Evolutionary conservation across 1,139 yeast species (phyloP).

Genomic region (Yamadazyma trypodendri): DNA sequence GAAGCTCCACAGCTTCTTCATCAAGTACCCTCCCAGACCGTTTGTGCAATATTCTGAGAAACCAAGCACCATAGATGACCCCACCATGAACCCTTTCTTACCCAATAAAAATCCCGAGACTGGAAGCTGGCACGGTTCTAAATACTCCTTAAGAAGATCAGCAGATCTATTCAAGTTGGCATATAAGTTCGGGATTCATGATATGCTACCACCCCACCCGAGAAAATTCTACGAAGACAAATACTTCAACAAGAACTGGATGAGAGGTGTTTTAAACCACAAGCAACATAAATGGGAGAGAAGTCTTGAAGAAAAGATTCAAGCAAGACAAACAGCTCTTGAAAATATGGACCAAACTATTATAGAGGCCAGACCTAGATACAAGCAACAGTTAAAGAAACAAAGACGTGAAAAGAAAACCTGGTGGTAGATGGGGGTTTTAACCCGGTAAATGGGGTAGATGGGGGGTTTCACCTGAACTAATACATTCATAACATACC

Average conservation of each 20-base stretch:
- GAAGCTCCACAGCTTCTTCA: slow-evolving; percentile 72
- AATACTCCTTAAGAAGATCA: slow-evolving; percentile 79
- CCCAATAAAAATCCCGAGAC: slow-evolving; percentile 85
- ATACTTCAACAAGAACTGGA: slow-evolving; percentile 64
- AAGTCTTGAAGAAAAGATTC: slow-evolving; percentile 59
- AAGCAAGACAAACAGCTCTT: slow-evolving; percentile 65
- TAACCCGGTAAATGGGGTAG: too few relatives aligned
- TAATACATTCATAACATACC: background rate
- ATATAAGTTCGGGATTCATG: slow-evolving; percentile 73
- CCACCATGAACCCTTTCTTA: slow-evolving; percentile 81
- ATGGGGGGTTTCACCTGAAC: too few relatives aligned
- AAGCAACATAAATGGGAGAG: slow-evolving; percentile 84
- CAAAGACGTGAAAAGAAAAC: slow-evolving; percentile 46
- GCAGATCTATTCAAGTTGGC: slow-evolving; percentile 86
- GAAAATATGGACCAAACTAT: slow-evolving; percentile 72
- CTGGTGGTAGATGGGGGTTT: slow-evolving; percentile 52
- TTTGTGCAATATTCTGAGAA: slow-evolving; percentile 60
- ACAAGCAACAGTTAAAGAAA: slow-evolving; percentile 55
- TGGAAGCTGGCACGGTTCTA: slow-evolving; percentile 72
- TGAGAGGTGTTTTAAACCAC: slow-evolving; percentile 76
- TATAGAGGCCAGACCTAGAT: slow-evolving; percentile 61
- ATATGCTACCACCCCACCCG: slow-evolving; percentile 72
- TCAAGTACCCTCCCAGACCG: slow-evolving; percentile 86
- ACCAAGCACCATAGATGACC: slow-evolving; percentile 66
- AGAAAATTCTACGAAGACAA: slow-evolving; percentile 81